phyloP scores from a whole-genome alignment of 768 basidiomycete genomes.

The Russula virescens region DNA sequence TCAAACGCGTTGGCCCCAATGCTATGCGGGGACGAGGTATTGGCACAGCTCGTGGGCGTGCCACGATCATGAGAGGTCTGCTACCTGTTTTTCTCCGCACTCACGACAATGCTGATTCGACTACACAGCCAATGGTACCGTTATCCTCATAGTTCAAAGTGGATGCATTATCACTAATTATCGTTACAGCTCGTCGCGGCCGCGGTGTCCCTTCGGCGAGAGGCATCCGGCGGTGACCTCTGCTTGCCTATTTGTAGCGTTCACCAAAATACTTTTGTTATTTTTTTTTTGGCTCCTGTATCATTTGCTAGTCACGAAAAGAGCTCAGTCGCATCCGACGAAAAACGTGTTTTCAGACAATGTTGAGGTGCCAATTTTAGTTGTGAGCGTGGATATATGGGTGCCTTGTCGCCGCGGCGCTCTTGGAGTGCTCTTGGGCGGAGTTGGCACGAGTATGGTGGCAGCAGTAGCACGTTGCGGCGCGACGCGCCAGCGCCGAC shows the following conservation, averaged over 20 bases:
- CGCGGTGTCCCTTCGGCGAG: conserved; percentile 72
- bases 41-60: conserved; percentile 96
- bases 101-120: conserved; percentile 20
- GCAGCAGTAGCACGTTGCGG: neutral
- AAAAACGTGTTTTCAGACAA: neutral
- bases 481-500: neutral
- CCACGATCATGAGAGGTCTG: conserved; percentile 96
- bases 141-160: neutral
- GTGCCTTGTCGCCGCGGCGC: no score
- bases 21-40: conserved; percentile 99
- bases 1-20: conserved; percentile 97
- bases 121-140: conserved; percentile 64
- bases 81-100: conserved; percentile 24
- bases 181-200: conserved; percentile 69
- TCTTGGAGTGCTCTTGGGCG: no score
- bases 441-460: neutral
- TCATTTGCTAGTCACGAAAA: conserved; percentile 6
- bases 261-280: conserved; percentile 18
- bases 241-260: conserved; percentile 13
- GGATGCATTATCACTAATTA: conserved; percentile 19
- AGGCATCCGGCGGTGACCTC: conserved; percentile 70
- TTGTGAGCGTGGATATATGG: no score
- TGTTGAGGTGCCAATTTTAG: neutral
- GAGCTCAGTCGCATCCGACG: neutral
- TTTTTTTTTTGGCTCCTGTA: conserved; percentile 15